These are phyloP conservation scores for Globisporangium nodosum DNA, from an alignment of 352 stramenopile species.

Conservation along the genomic window DNA sequence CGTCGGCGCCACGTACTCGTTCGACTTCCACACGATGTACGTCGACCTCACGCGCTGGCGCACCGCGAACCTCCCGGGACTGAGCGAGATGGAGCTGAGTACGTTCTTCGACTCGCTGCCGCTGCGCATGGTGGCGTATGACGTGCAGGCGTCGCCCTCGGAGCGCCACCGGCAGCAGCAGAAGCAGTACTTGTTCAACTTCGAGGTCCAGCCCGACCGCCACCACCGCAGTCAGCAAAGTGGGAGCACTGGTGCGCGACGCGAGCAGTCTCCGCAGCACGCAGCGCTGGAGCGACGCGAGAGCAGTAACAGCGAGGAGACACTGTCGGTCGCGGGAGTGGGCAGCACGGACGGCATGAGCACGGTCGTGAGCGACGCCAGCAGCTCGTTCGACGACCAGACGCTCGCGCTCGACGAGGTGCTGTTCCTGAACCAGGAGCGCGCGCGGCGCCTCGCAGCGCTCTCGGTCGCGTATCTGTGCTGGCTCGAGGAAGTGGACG, in stretches of 20 bases:
- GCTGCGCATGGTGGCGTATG: constrained; percentile 69
- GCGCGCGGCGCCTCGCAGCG: constrained; percentile 32
- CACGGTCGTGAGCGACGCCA: constrained; percentile 45
- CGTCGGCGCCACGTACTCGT: constrained; percentile 77
- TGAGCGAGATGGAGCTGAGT: constrained; percentile 68
- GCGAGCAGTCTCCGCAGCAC: constrained; percentile 9
- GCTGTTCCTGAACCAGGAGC: constrained; percentile 33
- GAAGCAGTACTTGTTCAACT: constrained; percentile 82
- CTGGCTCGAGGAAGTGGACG: constrained; percentile 75
- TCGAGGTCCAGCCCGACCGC: constrained; percentile 59
- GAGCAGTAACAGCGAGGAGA: constrained; percentile 8
- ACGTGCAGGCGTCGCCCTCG: constrained; percentile 16
- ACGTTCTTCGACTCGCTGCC: constrained; percentile 79
- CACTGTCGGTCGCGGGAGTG: not conserved
- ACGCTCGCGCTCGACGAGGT: constrained; percentile 22
- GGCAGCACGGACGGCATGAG: constrained; percentile 23
- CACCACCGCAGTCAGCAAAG: constrained; percentile 5
- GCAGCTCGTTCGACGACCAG: constrained; percentile 41
- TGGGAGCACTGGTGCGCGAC: not conserved
- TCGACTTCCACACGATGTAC: constrained; percentile 89
- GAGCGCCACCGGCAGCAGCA: constrained; percentile 42
- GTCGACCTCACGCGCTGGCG: constrained; percentile 77
- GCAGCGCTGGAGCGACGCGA: constrained; percentile 5
- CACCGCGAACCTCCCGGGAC: constrained; percentile 68
- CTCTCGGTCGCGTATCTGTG: constrained; percentile 49